Conservation (phyloP, 345 rosid genomes). For the Chamaenerion angustifolium region DNA sequence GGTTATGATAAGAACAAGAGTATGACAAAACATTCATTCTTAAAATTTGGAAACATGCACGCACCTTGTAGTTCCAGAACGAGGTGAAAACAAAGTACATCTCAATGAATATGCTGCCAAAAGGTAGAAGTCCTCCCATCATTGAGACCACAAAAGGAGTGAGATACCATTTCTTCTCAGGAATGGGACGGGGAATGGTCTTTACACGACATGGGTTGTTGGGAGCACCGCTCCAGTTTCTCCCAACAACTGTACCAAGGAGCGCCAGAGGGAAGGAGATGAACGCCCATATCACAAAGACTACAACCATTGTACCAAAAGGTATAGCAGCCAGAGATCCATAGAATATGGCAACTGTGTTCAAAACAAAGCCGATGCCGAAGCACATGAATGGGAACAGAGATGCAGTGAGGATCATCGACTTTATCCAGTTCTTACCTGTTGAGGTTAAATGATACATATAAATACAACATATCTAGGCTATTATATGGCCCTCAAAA, state of each 20-base stretch:
- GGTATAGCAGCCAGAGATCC: slow-evolving; percentile 95
- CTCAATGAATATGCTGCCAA: slow-evolving; percentile 94
- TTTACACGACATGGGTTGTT: slow-evolving; percentile 94
- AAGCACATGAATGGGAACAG: slow-evolving; percentile 88
- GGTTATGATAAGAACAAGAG: not conserved
- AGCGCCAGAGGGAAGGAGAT: slow-evolving; percentile 92
- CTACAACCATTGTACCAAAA: slow-evolving; percentile 90
- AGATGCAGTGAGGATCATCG: slow-evolving; percentile 90
- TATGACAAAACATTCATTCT: too few species aligned
- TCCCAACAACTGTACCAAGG: slow-evolving; percentile 86
- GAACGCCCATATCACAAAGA: slow-evolving; percentile 85
- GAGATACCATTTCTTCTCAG: slow-evolving; percentile 93
- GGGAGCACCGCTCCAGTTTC: slow-evolving; percentile 93
- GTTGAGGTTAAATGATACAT: slow-evolving; percentile 8
- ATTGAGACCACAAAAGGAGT: slow-evolving; percentile 82
- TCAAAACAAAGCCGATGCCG: slow-evolving; percentile 73
- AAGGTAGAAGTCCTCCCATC: slow-evolving; percentile 90
- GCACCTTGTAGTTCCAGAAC: slow-evolving; percentile 98
- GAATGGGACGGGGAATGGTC: slow-evolving; percentile 92
- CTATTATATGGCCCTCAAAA: not conserved
- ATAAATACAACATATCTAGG: too few species aligned
- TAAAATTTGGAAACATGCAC: not conserved
- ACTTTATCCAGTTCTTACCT: slow-evolving; percentile 93
- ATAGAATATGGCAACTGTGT: slow-evolving; percentile 82
- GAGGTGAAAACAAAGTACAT: slow-evolving; percentile 97